Evolutionary conservation across 495 filamentous ascomycete genomes (phyloP).

Genomic region (Elaphomyces granulatus): DNA sequence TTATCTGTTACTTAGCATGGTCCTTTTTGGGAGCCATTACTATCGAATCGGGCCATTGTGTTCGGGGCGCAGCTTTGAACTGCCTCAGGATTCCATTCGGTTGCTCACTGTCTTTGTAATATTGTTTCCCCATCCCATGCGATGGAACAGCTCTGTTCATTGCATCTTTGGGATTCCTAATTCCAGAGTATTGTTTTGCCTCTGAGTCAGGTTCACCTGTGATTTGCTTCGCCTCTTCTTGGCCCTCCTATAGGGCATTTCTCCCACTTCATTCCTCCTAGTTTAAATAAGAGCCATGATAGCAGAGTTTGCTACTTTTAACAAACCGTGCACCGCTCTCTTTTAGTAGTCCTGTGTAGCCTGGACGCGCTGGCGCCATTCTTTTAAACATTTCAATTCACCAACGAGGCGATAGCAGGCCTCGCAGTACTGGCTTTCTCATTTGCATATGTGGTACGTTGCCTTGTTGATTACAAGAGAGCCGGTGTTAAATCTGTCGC

Average conservation of each 20-base stretch:
- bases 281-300: background rate
- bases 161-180: background rate
- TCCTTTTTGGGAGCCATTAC: background rate
- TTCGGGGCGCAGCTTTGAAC: background rate
- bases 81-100: background rate
- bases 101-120: background rate
- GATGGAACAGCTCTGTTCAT: background rate
- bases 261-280: background rate
- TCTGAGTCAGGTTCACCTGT: background rate
- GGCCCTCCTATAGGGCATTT: background rate
- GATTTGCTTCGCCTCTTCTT: background rate
- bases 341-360: no score
- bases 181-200: background rate
- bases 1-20: background rate
- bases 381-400: no score
- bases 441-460: no score
- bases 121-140: no score
- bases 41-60: background rate
- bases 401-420: no score
- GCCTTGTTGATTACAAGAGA: no score
- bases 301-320: no score
- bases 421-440: no score
- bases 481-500: no score
- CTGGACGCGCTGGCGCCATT: no score
- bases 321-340: no score